phyloP scores from a whole-genome alignment of 371 early-diverging fungal genomes.

The Nematocida ironsii region DNA sequence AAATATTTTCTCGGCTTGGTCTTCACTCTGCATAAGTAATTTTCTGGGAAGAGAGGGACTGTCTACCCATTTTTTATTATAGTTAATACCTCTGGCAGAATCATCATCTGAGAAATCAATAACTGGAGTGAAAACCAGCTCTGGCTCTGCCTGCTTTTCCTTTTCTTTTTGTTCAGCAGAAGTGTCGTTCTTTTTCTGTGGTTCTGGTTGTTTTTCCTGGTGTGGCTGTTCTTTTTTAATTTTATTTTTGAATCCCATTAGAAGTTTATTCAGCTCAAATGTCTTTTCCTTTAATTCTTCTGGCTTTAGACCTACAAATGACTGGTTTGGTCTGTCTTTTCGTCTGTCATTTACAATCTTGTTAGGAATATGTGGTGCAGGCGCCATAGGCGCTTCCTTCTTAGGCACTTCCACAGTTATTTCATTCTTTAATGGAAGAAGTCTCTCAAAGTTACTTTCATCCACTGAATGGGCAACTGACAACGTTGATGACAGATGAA shows the following conservation, averaged over 20 bases:
- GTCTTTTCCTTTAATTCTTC: constrained; percentile 57
- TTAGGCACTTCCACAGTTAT: background rate
- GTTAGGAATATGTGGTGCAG: background rate
- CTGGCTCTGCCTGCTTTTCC: background rate
- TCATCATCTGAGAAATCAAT: constrained; percentile 55
- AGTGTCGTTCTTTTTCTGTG: background rate
- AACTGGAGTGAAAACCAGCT: background rate
- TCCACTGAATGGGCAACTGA: constrained; percentile 12
- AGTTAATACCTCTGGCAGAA: constrained; percentile 2
- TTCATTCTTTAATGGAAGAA: constrained; percentile 40
- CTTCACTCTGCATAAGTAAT: constrained; percentile 49
- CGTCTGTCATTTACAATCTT: background rate
- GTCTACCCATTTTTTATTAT: constrained; percentile 51
- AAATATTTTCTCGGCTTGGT: constrained; percentile 55
- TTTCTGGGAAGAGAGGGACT: constrained; percentile 51
- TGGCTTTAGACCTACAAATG: constrained; percentile 43
- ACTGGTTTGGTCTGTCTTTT: constrained; percentile 43
- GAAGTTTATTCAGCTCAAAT: constrained; percentile 34
- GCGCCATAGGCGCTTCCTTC: background rate
- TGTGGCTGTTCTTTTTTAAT: background rate
- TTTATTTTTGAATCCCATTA: constrained; percentile 28
- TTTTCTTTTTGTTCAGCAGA: background rate
- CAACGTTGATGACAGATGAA: constrained; percentile 11
- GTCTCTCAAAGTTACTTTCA: constrained; percentile 46
- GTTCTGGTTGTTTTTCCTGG: background rate